These are phyloP conservation scores for Fusarium fujikuroi DNA, from an alignment of 2,329 filamentous ascomycete species.

Conservation along the genomic window DNA sequence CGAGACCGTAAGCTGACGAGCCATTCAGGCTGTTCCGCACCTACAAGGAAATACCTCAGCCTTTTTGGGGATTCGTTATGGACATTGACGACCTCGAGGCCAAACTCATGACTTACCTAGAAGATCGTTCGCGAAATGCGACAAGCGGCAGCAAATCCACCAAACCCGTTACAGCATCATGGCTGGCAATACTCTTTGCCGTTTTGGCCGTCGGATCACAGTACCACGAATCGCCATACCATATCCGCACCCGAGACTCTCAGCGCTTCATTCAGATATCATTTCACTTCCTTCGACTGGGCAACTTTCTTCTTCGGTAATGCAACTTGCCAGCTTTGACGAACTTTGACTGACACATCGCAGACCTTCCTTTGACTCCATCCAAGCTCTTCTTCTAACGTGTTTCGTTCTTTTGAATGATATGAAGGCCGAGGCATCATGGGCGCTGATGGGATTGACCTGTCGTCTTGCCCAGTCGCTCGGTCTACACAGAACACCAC, in stretches of 20 bases:
- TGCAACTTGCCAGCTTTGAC: not conserved
- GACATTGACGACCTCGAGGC: constrained; percentile 74
- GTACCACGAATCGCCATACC: constrained; percentile 72
- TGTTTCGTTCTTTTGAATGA: constrained; percentile 73
- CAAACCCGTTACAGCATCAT: constrained; percentile 69
- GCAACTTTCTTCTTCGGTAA: constrained; percentile 70
- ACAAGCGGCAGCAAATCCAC: constrained; percentile 58
- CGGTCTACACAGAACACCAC: constrained; percentile 65
- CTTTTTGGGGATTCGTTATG: constrained; percentile 75
- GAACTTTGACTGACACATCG: constrained; percentile 5
- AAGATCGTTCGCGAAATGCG: constrained; percentile 69
- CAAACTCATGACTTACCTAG: constrained; percentile 72
- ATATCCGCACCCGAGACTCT: constrained; percentile 67
- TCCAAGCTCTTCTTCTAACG: constrained; percentile 71
- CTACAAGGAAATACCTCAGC: constrained; percentile 74
- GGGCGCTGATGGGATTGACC: constrained; percentile 72
- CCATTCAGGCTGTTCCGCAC: constrained; percentile 67
- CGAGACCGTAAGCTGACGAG: constrained; percentile 9
- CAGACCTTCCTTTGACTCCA: constrained; percentile 72
- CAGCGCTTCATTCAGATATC: constrained; percentile 72
- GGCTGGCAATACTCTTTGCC: constrained; percentile 73
- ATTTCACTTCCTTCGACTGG: constrained; percentile 71
- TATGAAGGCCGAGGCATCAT: constrained; percentile 76
- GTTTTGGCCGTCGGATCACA: constrained; percentile 74
- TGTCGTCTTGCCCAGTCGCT: constrained; percentile 73